Evolutionary conservation across 768 basidiomycete species (phyloP).

Genomic region (Neoboletus subvelutipes): DNA sequence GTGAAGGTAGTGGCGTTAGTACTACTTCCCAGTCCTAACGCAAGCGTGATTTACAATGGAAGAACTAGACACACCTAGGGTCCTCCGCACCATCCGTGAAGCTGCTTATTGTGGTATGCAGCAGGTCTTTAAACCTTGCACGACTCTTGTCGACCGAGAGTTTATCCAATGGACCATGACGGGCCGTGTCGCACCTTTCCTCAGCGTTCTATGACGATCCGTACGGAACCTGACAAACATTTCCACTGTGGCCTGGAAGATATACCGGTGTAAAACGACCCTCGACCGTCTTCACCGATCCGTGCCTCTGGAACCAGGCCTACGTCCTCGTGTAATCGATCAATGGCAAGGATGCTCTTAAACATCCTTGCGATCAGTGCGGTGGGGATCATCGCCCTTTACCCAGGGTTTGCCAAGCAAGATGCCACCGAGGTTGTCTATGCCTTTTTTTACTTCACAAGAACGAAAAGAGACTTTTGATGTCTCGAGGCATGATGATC

Average conservation of each 20-base stretch:
- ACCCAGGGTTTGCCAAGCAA: neutral
- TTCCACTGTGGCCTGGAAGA: neutral
- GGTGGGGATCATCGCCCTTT: neutral
- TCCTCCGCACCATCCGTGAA: no score
- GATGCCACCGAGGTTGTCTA: neutral
- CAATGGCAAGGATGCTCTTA: neutral
- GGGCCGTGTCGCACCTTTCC: neutral
- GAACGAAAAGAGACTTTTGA: neutral
- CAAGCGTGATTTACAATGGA: neutral
- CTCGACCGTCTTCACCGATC: neutral
- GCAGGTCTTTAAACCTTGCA: neutral
- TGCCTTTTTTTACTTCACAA: neutral
- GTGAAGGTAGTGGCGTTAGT: neutral
- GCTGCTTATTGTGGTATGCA: neutral
- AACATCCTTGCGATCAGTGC: neutral
- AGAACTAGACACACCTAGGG: no score
- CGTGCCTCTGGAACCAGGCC: neutral
- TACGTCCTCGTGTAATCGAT: neutral
- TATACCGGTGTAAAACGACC: neutral
- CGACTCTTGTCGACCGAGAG: neutral
- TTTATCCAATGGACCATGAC: neutral
- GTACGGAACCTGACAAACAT: neutral
- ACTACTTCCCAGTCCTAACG: neutral
- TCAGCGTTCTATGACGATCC: neutral
- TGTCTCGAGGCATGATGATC: neutral